phyloP scores from a whole-genome alignment of 352 stramenopile species.

The Pythium biforme region DNA sequence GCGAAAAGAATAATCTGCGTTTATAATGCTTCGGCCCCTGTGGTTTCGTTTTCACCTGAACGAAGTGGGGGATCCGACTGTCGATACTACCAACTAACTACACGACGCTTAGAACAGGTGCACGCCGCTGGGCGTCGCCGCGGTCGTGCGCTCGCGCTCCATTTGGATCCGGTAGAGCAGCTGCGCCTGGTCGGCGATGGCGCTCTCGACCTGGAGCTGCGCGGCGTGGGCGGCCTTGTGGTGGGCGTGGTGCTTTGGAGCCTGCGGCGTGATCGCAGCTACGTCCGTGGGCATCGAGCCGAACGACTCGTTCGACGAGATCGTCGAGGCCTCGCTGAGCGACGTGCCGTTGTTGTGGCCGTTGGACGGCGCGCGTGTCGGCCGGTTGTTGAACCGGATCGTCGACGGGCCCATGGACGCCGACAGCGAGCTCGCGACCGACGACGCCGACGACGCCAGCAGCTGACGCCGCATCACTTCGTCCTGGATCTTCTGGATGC shows the following conservation, averaged over 20 bases:
- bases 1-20: no score
- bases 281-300: constrained; percentile 1
- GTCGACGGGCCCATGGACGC: constrained; percentile 10
- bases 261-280: background rate
- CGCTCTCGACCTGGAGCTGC: constrained; percentile 48
- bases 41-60: background rate
- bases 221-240: constrained; percentile 9
- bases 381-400: constrained; percentile 17
- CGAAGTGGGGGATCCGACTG: constrained; percentile 1
- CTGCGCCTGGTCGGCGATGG: constrained; percentile 53
- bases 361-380: constrained; percentile 5
- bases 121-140: background rate
- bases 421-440: constrained; percentile 17
- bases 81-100: background rate
- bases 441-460: constrained; percentile 15
- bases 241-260: background rate
- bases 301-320: constrained; percentile 23
- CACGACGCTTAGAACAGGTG: background rate
- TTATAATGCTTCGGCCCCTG: background rate
- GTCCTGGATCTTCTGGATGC: constrained; percentile 28
- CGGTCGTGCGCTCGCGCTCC: constrained; percentile 31
- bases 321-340: constrained; percentile 20
- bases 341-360: constrained; percentile 14
- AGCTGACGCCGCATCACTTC: constrained; percentile 21
- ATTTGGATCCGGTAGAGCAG: constrained; percentile 47